Percentiles rank a stretch among this genome's conserved stretches.
phyloP scores from a whole-genome alignment of 2,329 filamentous ascomycete genomes.

The Cordyceps javanica region DNA sequence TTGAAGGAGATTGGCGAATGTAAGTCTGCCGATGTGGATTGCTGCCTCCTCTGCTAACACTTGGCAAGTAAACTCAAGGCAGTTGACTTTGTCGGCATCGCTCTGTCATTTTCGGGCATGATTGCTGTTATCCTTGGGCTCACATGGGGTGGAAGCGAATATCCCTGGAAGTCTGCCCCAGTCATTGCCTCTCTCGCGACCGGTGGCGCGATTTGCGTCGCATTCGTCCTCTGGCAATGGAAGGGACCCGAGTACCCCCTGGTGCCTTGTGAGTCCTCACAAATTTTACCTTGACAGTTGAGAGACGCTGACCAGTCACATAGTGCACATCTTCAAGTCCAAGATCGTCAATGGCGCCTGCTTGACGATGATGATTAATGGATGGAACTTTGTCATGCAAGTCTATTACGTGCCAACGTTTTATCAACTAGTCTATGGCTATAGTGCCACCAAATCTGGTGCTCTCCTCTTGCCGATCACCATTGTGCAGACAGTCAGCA shows the following conservation, averaged over 20 bases:
- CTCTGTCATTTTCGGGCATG: slow-evolving; percentile 40
- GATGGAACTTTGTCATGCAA: slow-evolving; percentile 54
- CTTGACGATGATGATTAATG: slow-evolving; percentile 51
- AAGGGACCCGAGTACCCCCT: slow-evolving; percentile 42
- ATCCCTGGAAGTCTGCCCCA: slow-evolving; percentile 48
- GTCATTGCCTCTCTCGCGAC: slow-evolving; percentile 49
- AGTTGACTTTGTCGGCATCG: slow-evolving; percentile 43
- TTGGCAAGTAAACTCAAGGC: slow-evolving; percentile 38
- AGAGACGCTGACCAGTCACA: no score
- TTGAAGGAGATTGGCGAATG: slow-evolving; percentile 44
- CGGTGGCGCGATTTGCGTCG: slow-evolving; percentile 39
- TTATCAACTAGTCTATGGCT: slow-evolving; percentile 40
- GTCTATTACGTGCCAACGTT: slow-evolving; percentile 42
- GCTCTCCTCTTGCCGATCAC: slow-evolving; percentile 37
- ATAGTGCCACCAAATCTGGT: slow-evolving; percentile 35
- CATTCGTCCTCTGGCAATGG: slow-evolving; percentile 48
- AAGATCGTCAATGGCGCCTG: slow-evolving; percentile 49
- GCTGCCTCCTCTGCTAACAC: not conserved
- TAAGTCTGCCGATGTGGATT: slow-evolving; percentile 17
- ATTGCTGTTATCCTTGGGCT: slow-evolving; percentile 42
- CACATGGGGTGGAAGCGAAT: slow-evolving; percentile 55
- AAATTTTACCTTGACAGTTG: not conserved
- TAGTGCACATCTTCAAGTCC: slow-evolving; percentile 47
- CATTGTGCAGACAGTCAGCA: slow-evolving; percentile 39
- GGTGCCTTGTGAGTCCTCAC: slow-evolving; percentile 36